These are phyloP conservation scores for Cytospora chrysosperma DNA, from an alignment of 2,329 filamentous ascomycete species.

Conservation along the genomic window DNA sequence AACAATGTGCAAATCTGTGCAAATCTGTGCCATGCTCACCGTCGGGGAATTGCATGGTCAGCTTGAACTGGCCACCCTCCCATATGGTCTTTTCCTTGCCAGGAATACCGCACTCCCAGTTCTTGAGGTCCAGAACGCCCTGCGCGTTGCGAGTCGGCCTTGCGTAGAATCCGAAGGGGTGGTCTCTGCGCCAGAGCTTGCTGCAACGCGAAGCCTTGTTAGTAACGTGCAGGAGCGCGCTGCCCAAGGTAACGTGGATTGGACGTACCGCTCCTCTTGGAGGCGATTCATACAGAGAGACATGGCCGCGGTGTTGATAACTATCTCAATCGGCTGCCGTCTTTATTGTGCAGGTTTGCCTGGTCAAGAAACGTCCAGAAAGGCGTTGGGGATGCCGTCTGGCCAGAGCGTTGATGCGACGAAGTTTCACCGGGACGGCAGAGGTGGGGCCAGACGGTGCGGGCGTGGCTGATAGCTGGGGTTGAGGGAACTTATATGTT, in stretches of 20 bases:
- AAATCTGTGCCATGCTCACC: slow-evolving; percentile 57
- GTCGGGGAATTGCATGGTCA: slow-evolving; percentile 89
- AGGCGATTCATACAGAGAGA: slow-evolving; percentile 85
- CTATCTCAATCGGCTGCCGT: neutral
- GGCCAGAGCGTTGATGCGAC: neutral
- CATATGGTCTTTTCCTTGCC: slow-evolving; percentile 96
- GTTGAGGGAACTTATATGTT: neutral
- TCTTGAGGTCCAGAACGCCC: slow-evolving; percentile 86
- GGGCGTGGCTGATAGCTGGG: neutral
- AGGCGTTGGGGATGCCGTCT: neutral
- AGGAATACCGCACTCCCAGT: slow-evolving; percentile 94
- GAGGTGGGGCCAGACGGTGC: neutral
- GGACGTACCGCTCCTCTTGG: slow-evolving; percentile 77
- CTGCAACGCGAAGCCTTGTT: slow-evolving; percentile 44
- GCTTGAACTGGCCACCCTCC: slow-evolving; percentile 96
- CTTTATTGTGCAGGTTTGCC: neutral
- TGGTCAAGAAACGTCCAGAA: neutral
- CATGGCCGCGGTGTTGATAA: slow-evolving; percentile 51
- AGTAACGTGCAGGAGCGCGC: neutral
- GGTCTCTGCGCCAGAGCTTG: slow-evolving; percentile 95
- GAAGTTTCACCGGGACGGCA: neutral
- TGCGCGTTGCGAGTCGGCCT: slow-evolving; percentile 77
- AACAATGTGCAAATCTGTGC: too few relatives aligned
- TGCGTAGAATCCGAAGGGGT: slow-evolving; percentile 96
- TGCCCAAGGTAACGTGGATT: neutral